phyloP scores from a whole-genome alignment of 495 filamentous ascomycete genomes.

The Hypoxylon cercidicola region DNA sequence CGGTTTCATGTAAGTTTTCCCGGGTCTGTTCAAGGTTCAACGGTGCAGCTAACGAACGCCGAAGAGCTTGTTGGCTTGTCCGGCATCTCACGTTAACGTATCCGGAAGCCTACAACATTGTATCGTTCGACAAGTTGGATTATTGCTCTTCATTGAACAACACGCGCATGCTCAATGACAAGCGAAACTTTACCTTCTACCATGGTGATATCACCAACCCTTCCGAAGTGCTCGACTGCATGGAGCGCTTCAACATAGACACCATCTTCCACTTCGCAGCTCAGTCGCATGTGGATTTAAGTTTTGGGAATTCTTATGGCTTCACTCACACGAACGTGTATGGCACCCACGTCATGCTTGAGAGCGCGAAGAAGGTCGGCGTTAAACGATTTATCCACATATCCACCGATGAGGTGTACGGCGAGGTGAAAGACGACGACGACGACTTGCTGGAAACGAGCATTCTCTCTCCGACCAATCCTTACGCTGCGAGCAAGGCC shows the following conservation, averaged over 20 bases:
- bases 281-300: constrained; percentile 77
- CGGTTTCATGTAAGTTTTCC: constrained; percentile 71
- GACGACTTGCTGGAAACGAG: constrained; percentile 70
- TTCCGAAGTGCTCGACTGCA: constrained; percentile 66
- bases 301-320: constrained; percentile 75
- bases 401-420: constrained; percentile 82
- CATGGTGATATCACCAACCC: constrained; percentile 75
- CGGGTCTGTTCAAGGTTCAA: constrained; percentile 4
- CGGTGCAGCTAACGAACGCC: constrained; percentile 19
- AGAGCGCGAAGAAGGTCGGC: constrained; percentile 70
- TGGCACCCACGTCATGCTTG: constrained; percentile 77
- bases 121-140: constrained; percentile 82
- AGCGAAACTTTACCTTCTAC: constrained; percentile 78
- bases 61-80: constrained; percentile 74
- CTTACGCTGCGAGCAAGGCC: constrained; percentile 80
- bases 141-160: constrained; percentile 79
- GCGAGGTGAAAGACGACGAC: constrained; percentile 71
- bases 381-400: constrained; percentile 76
- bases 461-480: constrained; percentile 76
- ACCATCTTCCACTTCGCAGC: constrained; percentile 82
- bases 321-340: constrained; percentile 79
- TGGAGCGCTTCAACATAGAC: constrained; percentile 72
- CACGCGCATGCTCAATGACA: constrained; percentile 66
- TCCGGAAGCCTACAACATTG: constrained; percentile 72
- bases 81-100: constrained; percentile 75